Evolutionary conservation across 1,284 basidiomycete species (phyloP), one percentile per base, ranked within the genome.

Genomic region (Tremellales sp.): DNA sequence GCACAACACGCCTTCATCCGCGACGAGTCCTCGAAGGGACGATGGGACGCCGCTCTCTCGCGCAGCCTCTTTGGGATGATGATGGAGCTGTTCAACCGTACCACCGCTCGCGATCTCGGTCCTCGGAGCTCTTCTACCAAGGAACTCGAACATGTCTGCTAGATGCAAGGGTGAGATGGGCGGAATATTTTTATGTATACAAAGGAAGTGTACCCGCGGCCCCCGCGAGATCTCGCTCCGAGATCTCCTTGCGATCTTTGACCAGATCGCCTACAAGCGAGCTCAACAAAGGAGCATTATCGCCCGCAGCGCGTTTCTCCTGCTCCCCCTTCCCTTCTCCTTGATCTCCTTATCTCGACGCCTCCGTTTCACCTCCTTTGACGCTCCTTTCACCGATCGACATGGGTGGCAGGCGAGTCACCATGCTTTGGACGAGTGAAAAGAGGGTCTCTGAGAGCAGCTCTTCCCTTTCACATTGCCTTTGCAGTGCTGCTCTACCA

Each of bases 1-100:
- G 91, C 90, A 0, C 90, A 93, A 62, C 91, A 94, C 60, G 91
- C 91, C 3, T 95, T 94, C 72, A 85, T 94, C 58, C 83, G 91
- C 5, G 91, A 94, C 68, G 87, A 91, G 61, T 79, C 80, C 3
- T 89, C 86, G 29, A 94, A 94, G 68, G 90, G 88, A 2, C 80
- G 91, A 43, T 95, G 89, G 87, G 91, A 95, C 65, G 88, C 89
- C 8, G 90, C 90, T 0, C 75, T 94, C 40, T 87, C 88, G 0
- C 77, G 83, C 36, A 84, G 84, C 10, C 66, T 91, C 45, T 92
- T 94, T 67, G 76, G 76, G 3, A 86, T 87, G 70, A 86, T 94
- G 87, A 78, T 94, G 77, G 91, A 95, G 66, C 81, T 90, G n/a
- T 94, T 94, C 63, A 87, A 86, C 52, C 79, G 91, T 51, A 88